phyloP scores from a whole-genome alignment of 2,329 filamentous ascomycete species.

The Basipetospora chlamydospora region DNA sequence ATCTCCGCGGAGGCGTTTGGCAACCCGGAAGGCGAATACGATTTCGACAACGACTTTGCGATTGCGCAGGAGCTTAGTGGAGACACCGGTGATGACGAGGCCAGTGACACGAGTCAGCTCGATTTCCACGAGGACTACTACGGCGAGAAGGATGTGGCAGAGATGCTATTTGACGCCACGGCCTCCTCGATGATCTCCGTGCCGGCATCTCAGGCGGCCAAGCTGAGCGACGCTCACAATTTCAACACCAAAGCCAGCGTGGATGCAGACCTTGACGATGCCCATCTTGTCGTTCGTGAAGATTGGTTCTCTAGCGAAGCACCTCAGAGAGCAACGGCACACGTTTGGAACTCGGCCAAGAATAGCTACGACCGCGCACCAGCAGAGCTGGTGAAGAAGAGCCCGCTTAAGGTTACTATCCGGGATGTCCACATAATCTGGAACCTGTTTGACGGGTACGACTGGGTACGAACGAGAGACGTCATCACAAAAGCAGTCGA shows the following conservation, averaged over 20 bases:
- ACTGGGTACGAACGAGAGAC: conserved; percentile 81
- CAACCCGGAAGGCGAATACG: conserved; percentile 43
- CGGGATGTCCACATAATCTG: conserved; percentile 88
- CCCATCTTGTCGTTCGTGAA: conserved; percentile 58
- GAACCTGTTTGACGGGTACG: conserved; percentile 96
- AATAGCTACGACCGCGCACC: conserved; percentile 60
- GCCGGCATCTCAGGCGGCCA: conserved; percentile 11
- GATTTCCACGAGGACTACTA: conserved; percentile 32
- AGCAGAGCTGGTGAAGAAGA: conserved; percentile 43
- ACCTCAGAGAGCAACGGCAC: conserved; percentile 45
- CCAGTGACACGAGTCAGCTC: conserved; percentile 20
- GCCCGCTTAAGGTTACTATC: conserved; percentile 63
- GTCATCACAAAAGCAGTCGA: conserved; percentile 79
- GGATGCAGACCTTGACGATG: conserved; percentile 28
- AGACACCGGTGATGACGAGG: conserved; percentile 17
- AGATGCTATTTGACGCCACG: conserved; percentile 34
- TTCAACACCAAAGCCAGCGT: not conserved
- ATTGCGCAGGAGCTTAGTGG: conserved; percentile 34
- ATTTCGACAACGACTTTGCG: conserved; percentile 49
- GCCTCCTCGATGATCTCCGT: conserved; percentile 6
- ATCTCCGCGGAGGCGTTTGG: conserved; percentile 77
- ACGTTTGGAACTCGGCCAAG: conserved; percentile 65
- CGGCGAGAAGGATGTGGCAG: conserved; percentile 25
- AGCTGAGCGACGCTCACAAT: conserved; percentile 21
- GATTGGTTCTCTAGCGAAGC: conserved; percentile 46